Base-by-base conservation (phyloP, 345 rosid genomes). In the Aurinia saxatilis region DNA sequence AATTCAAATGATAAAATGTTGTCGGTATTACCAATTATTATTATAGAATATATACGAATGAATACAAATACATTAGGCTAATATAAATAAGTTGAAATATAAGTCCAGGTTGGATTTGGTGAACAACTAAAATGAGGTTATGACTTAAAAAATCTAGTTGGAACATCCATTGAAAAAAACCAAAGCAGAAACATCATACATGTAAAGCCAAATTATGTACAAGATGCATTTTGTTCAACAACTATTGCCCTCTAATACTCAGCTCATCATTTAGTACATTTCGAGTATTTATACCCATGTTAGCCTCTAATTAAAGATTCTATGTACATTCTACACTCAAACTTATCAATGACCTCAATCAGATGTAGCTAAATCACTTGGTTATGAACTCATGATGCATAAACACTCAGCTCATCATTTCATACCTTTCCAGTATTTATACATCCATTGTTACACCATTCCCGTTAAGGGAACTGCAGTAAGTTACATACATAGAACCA, bases 91-190 rank as follows among this genome's bases (percentile, higher is more conserved):
- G 58, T 27, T 10, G 11, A 3, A 52, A 9, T 34, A 44, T 14
- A 34, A 52, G 47, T 25, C 25, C 10, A 52, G 9, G 35, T 15
- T 25, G 56, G 68, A 39, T 70, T 70, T 70, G 68, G 68, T 70
- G 74, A 70, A 46, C 74, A 46, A 69, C 73, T 69, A 25, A 52
- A 47, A 25, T 17, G 48, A 51, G 44, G 66, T 41, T 41, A 34
- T 50, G 73, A 69, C 62, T 61, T 54, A n/a, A 61, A 25, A 37
- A 21, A 37, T 54, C 31, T 62, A 30, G 74, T 70, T 70, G 74
- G 68, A 53, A 47, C 39, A 54, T 30, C 36, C 44, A 14, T 37
- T 62, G 68, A 69, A 45, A 62, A 21, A 21, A 21, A 21, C 37
- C 63, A 70, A 53, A 38, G n/a, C 50, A 57, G 21, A 70, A 10